Evolutionary conservation across 2,329 filamentous ascomycete species (phyloP).

Genomic region (Orbilia javanica): DNA sequence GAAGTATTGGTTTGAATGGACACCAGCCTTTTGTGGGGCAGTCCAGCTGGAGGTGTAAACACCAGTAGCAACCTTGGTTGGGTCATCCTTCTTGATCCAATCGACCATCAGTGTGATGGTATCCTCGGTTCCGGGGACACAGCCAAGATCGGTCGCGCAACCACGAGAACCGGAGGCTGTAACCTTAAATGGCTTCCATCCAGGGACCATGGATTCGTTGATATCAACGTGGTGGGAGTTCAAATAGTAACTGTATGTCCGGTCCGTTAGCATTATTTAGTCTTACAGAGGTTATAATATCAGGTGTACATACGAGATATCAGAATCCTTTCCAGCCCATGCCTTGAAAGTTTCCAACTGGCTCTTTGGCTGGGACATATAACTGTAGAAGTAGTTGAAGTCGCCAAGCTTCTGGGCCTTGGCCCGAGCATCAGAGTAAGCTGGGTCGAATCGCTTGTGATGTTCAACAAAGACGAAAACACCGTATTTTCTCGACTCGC

Average conservation of each 20-base stretch:
- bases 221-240: slow-evolving; percentile 96
- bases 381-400: slow-evolving; percentile 98
- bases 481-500: slow-evolving; percentile 77
- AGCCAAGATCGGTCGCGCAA: slow-evolving; percentile 82
- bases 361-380: slow-evolving; percentile 93
- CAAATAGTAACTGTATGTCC: slow-evolving; percentile 80
- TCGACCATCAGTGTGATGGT: slow-evolving; percentile 92
- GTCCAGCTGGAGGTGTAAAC: slow-evolving; percentile 97
- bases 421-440: slow-evolving; percentile 87
- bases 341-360: slow-evolving; percentile 95
- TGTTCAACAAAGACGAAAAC: slow-evolving; percentile 96
- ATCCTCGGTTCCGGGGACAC: slow-evolving; percentile 84
- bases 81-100: slow-evolving; percentile 80
- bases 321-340: slow-evolving; percentile 90
- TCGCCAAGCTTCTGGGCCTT: slow-evolving; percentile 83
- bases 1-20: slow-evolving; percentile 98
- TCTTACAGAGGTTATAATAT: not conserved
- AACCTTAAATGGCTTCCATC: slow-evolving; percentile 82
- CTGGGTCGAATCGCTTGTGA: slow-evolving; percentile 95
- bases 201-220: slow-evolving; percentile 89
- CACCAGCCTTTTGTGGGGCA: slow-evolving; percentile 88
- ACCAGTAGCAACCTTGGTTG: slow-evolving; percentile 80
- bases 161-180: slow-evolving; percentile 82
- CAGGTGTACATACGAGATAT: slow-evolving; percentile 71
- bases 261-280: not conserved